Evolutionary conservation across 441 rosid genomes (phyloP), one percentile per base, ranked within the genome.

Genomic region (Kokia cookei): DNA sequence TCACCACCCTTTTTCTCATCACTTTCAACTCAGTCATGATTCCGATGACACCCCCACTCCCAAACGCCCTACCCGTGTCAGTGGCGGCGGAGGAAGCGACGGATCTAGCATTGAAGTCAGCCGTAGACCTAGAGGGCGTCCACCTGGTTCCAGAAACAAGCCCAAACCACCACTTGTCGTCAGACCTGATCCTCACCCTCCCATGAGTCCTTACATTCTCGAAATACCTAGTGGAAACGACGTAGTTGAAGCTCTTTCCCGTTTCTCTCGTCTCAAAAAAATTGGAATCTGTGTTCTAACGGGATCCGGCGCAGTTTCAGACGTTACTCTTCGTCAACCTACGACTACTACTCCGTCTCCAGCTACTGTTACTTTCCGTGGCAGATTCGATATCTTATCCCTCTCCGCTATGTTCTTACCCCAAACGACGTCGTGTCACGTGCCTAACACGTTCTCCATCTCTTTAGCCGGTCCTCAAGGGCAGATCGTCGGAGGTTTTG

Each of bases 401-500:
- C 77, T 94, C 74, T 91, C 96, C 32, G 97, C 97, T 1, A 85
- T 96, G 5, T 88, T 90, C 53, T 67, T 92, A 53, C 87, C 97
- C 12, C 86, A 79, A 32, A 63, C 89, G 35, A 65, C 82, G 43
- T 76, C 88, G 37, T 81, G 76, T 50, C 85, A 85, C 5, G 77
- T 91, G 0, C 89, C 96, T 1, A 80, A 77, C 69, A 79, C 79
- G 66, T 85, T 94, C 78, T 81, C 93, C 2, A 89, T 94, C 71
- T 90, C 98, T 0, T 80, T 92, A 7, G 93, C 94, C 7, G 96
- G 93, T 2, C 97, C 93, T 12, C 98, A 90, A 75, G 97, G 97
- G 1, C 97, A 94, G 87, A 83, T 90, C 80, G 85, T 92, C 0
- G 98, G 98, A 1, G 98, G 98, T 13, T 75, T 86, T 50, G 94